Evolutionary conservation across 2,329 filamentous ascomycete genomes (phyloP).

Genomic region (Polytolypa hystricis): DNA sequence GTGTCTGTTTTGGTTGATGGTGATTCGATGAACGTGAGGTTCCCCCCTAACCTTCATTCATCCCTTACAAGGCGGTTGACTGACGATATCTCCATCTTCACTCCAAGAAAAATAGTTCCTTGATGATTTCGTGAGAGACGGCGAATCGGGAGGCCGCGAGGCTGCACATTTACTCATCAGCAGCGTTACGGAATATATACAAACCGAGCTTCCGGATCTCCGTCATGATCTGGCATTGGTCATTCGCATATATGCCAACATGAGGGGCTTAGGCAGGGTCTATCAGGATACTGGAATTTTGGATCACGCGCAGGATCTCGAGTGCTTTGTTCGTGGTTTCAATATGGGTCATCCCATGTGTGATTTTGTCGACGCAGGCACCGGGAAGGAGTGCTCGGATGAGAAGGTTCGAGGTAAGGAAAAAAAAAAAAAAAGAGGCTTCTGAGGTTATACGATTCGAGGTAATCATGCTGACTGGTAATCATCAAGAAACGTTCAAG

Average conservation of each 20-base stretch:
- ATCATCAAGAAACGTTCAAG: slow-evolving; percentile 21
- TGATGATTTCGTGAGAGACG: slow-evolving; percentile 21
- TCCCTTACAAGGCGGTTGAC: neutral
- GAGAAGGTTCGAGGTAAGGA: slow-evolving; percentile 32
- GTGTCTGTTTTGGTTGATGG: slow-evolving; percentile 30
- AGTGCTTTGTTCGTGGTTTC: slow-evolving; percentile 32
- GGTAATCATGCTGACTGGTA: slow-evolving; percentile 1
- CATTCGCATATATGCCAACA: slow-evolving; percentile 31
- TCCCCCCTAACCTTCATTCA: neutral
- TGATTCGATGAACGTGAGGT: slow-evolving; percentile 28
- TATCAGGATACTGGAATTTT: slow-evolving; percentile 24
- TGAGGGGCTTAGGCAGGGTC: slow-evolving; percentile 24
- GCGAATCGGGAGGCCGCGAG: slow-evolving; percentile 22
- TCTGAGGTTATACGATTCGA: neutral
- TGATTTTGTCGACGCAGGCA: slow-evolving; percentile 33
- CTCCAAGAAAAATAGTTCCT: slow-evolving; percentile 24
- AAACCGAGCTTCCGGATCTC: slow-evolving; percentile 10
- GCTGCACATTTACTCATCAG: slow-evolving; percentile 19
- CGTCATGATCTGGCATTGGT: slow-evolving; percentile 19
- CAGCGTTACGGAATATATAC: slow-evolving; percentile 17
- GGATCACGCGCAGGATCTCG: slow-evolving; percentile 15
- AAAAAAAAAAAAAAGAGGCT: too few relatives aligned
- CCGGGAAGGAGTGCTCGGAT: slow-evolving; percentile 35
- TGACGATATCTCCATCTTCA: neutral
- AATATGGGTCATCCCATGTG: slow-evolving; percentile 28